A percentile compares a stretch with the other conserved stretches of the same genome.
Evolutionary conservation across 2,329 filamentous ascomycete species (phyloP).

Genomic region (Claviceps fusiformis): DNA sequence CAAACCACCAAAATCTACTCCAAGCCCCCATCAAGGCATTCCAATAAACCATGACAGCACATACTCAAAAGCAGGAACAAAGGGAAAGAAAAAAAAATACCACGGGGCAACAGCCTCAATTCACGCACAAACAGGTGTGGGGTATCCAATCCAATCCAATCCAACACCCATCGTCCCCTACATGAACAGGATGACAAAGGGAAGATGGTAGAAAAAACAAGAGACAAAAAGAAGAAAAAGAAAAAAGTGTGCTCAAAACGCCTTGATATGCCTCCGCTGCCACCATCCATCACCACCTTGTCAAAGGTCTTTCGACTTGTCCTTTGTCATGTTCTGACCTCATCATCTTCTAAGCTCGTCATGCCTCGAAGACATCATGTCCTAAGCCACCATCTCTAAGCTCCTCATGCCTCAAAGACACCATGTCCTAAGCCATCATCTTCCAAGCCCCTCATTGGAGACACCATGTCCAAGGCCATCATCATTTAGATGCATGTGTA

Average conservation of each 20-base stretch:
- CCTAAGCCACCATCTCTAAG: too few species aligned
- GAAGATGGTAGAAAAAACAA: background rate
- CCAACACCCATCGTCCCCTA: background rate
- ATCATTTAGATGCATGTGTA: too few species aligned
- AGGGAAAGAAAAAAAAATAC: background rate
- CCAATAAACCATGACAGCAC: background rate
- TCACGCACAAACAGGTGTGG: background rate
- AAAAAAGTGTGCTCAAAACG: background rate
- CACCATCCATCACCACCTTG: background rate
- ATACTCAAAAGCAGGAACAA: background rate
- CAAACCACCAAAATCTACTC: too few species aligned
- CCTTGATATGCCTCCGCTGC: background rate
- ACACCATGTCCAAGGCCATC: too few species aligned
- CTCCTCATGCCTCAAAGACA: too few species aligned
- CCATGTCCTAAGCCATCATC: too few species aligned
- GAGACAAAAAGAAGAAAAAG: background rate
- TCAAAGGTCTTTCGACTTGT: too few species aligned
- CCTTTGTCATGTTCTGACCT: too few species aligned
- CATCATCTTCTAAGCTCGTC: too few species aligned
- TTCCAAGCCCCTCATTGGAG: too few species aligned
- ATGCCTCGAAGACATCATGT: too few species aligned
- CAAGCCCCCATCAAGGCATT: too few species aligned
- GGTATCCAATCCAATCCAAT: background rate
- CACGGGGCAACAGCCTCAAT: background rate
- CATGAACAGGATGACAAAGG: background rate